Conservation (phyloP, 2,329 filamentous ascomycete species). For the Colletotrichum kahawae region DNA sequence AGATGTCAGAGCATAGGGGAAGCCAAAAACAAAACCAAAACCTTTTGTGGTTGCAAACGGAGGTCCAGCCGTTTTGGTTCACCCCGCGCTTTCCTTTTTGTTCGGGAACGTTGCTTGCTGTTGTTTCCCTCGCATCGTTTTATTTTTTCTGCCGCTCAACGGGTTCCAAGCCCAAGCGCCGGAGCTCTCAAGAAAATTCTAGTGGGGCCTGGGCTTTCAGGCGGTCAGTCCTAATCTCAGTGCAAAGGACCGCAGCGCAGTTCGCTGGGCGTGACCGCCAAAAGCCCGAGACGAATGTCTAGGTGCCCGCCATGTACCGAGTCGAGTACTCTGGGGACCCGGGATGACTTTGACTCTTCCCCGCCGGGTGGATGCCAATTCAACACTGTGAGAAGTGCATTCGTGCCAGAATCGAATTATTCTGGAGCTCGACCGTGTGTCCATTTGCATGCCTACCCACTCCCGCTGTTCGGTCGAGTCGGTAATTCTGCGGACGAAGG, state of each 20-base stretch:
- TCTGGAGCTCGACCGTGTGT: neutral
- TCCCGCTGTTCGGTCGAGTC: neutral
- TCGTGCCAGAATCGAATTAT: neutral
- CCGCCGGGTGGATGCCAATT: neutral
- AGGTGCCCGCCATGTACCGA: neutral
- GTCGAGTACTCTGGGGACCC: neutral
- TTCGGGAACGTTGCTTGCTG: neutral
- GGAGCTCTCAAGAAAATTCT: slow-evolving; percentile 7
- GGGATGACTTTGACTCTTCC: neutral
- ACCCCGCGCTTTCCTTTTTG: neutral
- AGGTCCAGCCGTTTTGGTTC: neutral
- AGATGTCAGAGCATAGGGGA: neutral
- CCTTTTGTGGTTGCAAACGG: neutral
- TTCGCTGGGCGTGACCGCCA: neutral
- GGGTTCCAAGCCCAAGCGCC: neutral
- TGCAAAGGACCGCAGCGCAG: neutral
- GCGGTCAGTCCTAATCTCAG: neutral
- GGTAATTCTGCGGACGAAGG: neutral
- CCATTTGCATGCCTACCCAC: neutral
- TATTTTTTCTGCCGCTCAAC: neutral
- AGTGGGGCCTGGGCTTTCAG: neutral
- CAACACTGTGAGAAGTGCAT: neutral
- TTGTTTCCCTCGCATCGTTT: neutral
- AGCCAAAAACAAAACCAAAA: neutral
- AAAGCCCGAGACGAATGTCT: neutral